A percentile compares a stretch with the other conserved stretches of the same genome.
These are phyloP conservation scores for Reutealis trisperma DNA, from an alignment of 345 rosid genomes.

Conservation along the genomic window DNA sequence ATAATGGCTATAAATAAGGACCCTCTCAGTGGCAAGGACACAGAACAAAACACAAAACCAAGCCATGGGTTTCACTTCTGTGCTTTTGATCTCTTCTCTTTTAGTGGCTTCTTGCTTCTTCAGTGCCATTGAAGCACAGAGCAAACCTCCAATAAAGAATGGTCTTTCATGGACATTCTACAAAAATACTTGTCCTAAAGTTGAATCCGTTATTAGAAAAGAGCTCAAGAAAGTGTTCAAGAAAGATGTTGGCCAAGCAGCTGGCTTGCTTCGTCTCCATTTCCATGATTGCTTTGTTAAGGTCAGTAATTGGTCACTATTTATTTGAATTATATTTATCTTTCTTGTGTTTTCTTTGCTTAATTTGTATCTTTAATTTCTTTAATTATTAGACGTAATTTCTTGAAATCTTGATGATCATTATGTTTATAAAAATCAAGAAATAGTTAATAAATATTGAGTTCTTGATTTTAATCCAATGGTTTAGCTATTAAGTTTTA, in stretches of 20 bases:
- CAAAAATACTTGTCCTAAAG: conserved; percentile 59
- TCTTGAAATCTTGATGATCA: too few relatives aligned
- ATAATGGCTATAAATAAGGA: conserved; percentile 1
- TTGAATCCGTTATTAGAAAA: conserved; percentile 53
- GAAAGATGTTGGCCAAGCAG: conserved; percentile 79
- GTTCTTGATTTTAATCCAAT: too few relatives aligned
- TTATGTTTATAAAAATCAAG: too few relatives aligned
- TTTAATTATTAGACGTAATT: too few relatives aligned
- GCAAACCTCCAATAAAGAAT: conserved; percentile 34
- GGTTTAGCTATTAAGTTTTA: too few relatives aligned
- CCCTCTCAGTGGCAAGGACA: background rate
- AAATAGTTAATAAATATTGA: too few relatives aligned
- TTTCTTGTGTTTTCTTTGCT: background rate
- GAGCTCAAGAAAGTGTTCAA: conserved; percentile 63
- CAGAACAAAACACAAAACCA: background rate
- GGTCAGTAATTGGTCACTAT: conserved; percentile 30
- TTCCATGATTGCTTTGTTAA: conserved; percentile 96
- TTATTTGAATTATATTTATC: too few relatives aligned
- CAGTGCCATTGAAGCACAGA: conserved; percentile 18
- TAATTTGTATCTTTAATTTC: too few relatives aligned
- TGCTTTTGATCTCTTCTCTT: conserved; percentile 24
- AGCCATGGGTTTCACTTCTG: conserved; percentile 11
- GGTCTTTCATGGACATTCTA: conserved; percentile 80
- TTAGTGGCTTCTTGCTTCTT: conserved; percentile 18
- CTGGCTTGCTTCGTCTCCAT: conserved; percentile 87